Conservation (phyloP, 352 stramenopile genomes). For the Globisporangium ultimum region DNA sequence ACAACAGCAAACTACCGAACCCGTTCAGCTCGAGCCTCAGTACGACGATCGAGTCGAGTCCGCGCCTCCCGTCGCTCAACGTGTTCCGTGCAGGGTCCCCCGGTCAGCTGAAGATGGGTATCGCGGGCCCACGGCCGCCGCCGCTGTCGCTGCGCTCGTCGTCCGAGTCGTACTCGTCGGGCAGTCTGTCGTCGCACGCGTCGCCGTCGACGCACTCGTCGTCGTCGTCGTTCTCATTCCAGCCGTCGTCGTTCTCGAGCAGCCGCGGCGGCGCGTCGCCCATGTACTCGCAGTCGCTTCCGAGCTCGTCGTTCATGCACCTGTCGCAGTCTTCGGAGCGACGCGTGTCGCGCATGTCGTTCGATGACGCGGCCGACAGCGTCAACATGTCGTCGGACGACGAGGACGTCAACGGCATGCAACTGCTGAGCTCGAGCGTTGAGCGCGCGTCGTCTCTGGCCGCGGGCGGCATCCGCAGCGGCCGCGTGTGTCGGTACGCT, state of each 20-base stretch:
- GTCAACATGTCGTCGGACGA: constrained; percentile 67
- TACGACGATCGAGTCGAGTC: constrained; percentile 57
- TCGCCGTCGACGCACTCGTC: constrained; percentile 32
- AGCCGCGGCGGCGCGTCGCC: constrained; percentile 22
- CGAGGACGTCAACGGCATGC: constrained; percentile 58
- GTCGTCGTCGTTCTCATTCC: constrained; percentile 34
- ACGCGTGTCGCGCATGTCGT: constrained; percentile 48
- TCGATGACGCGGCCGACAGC: constrained; percentile 48
- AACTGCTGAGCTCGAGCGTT: constrained; percentile 71
- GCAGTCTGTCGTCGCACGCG: constrained; percentile 21
- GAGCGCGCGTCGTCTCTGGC: constrained; percentile 20
- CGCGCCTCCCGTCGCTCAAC: constrained; percentile 66
- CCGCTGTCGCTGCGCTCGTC: constrained; percentile 58
- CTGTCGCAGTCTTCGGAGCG: constrained; percentile 27
- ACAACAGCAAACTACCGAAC: constrained; percentile 37
- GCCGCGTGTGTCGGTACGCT: constrained; percentile 73
- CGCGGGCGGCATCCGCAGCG: constrained; percentile 35
- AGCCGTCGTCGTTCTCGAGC: constrained; percentile 26
- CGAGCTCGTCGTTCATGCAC: constrained; percentile 63
- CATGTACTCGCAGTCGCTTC: constrained; percentile 73
- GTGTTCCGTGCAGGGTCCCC: constrained; percentile 65
- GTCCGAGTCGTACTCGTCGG: constrained; percentile 47
- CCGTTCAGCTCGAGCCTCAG: constrained; percentile 37
- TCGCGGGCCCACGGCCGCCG: constrained; percentile 42
- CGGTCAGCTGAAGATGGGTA: constrained; percentile 58